phyloP scores from a whole-genome alignment of 257 asterid species.

The Perilla frutescens region DNA sequence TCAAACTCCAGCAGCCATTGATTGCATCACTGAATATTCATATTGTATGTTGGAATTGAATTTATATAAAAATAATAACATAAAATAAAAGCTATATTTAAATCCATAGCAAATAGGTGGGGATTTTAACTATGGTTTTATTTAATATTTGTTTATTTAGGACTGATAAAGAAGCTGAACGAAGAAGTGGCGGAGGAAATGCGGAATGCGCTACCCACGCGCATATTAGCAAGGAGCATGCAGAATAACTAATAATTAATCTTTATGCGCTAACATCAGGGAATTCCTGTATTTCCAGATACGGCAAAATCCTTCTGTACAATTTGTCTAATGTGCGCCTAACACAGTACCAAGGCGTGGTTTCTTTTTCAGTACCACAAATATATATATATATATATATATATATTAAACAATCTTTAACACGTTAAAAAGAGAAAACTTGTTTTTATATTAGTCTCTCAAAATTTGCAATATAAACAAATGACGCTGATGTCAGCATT shows the following conservation, averaged over 20 bases:
- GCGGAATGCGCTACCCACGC: constrained; percentile 8
- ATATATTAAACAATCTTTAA: not conserved
- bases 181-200: too few relatives aligned
- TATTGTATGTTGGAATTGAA: too few relatives aligned
- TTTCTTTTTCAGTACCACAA: constrained; percentile 25
- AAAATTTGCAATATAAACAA: not conserved
- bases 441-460: not conserved
- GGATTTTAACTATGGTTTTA: too few relatives aligned
- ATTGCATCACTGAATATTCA: too few relatives aligned
- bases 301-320: constrained; percentile 24
- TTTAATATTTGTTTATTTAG: too few relatives aligned
- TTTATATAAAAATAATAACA: too few relatives aligned
- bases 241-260: constrained; percentile 27
- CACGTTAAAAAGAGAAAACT: not conserved
- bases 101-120: too few relatives aligned
- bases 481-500: too few relatives aligned
- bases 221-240: constrained; percentile 39
- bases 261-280: constrained; percentile 18
- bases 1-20: too few relatives aligned
- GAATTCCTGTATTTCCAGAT: constrained; percentile 29
- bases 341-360: constrained; percentile 29
- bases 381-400: too few relatives aligned
- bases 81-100: too few relatives aligned
- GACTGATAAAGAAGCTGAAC: too few relatives aligned
- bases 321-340: constrained; percentile 40